Percentiles rank a stretch among this genome's conserved stretches.
Conservation (phyloP, 108 stramenopile genomes). For the Fistulifera solaris region DNA sequence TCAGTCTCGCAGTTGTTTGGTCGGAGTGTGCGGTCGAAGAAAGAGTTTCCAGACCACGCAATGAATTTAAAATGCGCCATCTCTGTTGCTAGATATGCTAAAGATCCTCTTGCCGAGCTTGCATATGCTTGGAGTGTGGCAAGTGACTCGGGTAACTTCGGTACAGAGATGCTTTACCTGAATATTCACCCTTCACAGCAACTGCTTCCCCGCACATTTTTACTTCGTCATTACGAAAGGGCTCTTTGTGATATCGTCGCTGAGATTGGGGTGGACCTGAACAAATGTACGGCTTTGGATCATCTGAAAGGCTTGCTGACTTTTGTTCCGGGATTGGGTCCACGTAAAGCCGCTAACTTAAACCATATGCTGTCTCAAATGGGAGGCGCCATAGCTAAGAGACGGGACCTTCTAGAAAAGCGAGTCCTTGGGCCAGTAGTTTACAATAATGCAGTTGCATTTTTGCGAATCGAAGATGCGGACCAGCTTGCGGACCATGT, state of each 20-base stretch:
- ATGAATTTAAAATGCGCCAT: conserved; percentile 72
- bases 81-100: conserved; percentile 76
- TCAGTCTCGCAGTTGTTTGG: conserved; percentile 77
- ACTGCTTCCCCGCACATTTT: conserved; percentile 58
- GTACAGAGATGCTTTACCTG: conserved; percentile 82
- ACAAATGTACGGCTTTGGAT: conserved; percentile 56
- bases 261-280: conserved; percentile 85
- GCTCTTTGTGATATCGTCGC: conserved; percentile 76
- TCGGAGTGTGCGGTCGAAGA: conserved; percentile 74
- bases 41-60: conserved; percentile 83
- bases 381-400: conserved; percentile 51
- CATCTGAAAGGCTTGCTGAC: conserved; percentile 69
- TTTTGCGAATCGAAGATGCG: conserved; percentile 63
- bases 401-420: conserved; percentile 56
- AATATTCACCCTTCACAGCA: conserved; percentile 87
- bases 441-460: conserved; percentile 86
- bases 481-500: conserved; percentile 48
- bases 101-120: conserved; percentile 81
- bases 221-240: conserved; percentile 78
- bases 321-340: conserved; percentile 92
- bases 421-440: conserved; percentile 74
- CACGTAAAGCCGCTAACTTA: conserved; percentile 83
- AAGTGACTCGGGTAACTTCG: conserved; percentile 76
- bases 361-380: conserved; percentile 64
- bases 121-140: conserved; percentile 85